A percentile compares a stretch with the other conserved stretches of the same genome.
Evolutionary conservation across 148 eudicot genomes (phyloP).

Genomic region (Diospyros kaki): DNA sequence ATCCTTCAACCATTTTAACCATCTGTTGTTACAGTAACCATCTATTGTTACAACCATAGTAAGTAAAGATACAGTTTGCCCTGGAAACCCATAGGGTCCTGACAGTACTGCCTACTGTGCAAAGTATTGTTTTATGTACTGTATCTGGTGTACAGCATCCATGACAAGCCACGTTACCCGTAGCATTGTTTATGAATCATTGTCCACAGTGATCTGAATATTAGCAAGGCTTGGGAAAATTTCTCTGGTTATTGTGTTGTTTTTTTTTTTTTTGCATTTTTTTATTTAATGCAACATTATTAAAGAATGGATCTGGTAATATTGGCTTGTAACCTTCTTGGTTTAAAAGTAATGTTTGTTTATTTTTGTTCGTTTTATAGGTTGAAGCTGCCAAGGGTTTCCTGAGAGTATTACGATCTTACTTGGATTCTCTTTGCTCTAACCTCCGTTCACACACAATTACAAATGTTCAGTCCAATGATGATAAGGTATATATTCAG

Average conservation of each 20-base stretch:
- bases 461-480: conserved; percentile 93
- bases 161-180: no score
- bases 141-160: no score
- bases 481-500: conserved; percentile 68
- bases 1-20: no score
- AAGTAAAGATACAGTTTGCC: no score
- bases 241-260: neutral
- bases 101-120: no score
- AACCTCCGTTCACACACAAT: conserved; percentile 91
- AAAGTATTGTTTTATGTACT: no score
- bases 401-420: conserved; percentile 53
- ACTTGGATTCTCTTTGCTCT: conserved; percentile 77
- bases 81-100: no score
- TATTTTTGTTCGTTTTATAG: conserved; percentile 29
- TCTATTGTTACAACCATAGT: no score
- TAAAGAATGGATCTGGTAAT: neutral
- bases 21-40: no score
- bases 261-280: neutral
- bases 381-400: conserved; percentile 87
- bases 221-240: neutral
- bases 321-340: neutral
- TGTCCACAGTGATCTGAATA: neutral
- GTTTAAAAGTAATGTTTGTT: neutral
- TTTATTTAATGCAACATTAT: neutral
- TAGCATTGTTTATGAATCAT: neutral